Percentiles rank a stretch among this genome's conserved stretches.
Conservation (phyloP, 2,329 filamentous ascomycete genomes). For the Blastomyces percursus region DNA sequence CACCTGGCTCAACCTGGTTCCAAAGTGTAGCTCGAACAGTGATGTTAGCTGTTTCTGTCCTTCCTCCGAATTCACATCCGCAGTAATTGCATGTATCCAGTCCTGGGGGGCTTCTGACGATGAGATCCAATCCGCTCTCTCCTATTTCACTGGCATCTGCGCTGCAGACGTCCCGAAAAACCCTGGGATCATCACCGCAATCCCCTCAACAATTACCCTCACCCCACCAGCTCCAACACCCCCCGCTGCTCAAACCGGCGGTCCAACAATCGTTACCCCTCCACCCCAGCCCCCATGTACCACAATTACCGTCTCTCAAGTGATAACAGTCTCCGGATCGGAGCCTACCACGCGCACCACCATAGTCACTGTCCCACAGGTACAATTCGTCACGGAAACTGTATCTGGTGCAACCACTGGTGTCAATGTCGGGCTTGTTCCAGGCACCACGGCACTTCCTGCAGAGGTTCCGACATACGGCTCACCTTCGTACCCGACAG, state of each 20-base stretch:
- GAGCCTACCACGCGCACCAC: constrained; percentile 20
- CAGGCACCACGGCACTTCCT: constrained; percentile 13
- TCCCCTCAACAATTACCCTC: constrained; percentile 51
- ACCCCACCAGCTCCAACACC: constrained; percentile 41
- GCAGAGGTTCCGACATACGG: constrained; percentile 8
- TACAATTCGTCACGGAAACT: constrained; percentile 31
- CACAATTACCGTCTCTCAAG: constrained; percentile 31
- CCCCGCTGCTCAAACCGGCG: constrained; percentile 33
- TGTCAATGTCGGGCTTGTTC: constrained; percentile 25
- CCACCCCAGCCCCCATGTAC: constrained; percentile 25
- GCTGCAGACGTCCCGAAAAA: constrained; percentile 61
- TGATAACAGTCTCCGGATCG: constrained; percentile 13
- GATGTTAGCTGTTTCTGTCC: constrained; percentile 82
- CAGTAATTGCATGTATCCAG: constrained; percentile 70
- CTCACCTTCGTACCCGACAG: constrained; percentile 14
- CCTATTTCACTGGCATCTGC: constrained; percentile 88
- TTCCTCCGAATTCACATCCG: constrained; percentile 60
- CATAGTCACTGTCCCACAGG: constrained; percentile 36
- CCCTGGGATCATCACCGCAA: constrained; percentile 72
- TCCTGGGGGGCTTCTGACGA: constrained; percentile 58
- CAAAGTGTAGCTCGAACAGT: constrained; percentile 72
- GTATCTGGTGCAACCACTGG: constrained; percentile 16
- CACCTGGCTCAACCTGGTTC: constrained; percentile 63
- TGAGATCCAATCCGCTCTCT: constrained; percentile 59
- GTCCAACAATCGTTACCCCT: constrained; percentile 19